Evolutionary conservation across 371 early-diverging fungal species (phyloP), one percentile per base, ranked within the genome.

Genomic region (Mucor saturninus): DNA sequence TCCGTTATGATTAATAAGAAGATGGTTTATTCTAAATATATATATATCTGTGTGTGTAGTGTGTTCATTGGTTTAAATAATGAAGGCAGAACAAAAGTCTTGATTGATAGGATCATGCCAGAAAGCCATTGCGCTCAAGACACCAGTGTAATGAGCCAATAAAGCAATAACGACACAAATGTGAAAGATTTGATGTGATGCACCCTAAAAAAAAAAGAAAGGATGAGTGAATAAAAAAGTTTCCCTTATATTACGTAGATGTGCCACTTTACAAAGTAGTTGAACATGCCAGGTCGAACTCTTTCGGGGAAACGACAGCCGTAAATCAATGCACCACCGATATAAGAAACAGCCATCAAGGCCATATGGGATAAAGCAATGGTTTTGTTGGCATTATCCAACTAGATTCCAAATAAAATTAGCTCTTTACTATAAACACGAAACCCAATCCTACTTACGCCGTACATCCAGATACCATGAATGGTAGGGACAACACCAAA

Each of bases 171-270:
- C 79, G 1, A 96, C 96, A 59, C 89, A 87, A 2, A 91, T 38
- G 62, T 97, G 97, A 62, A 94, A 96, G 53, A 97, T 94, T 76
- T 95, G 96, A 74, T 97, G 97, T 32, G 94, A 94, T 4, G 92
- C 84, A 50, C 74, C 74, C 88, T 88, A 70, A 3, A 51, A 40
- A 26, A 30, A 50, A 13, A 38, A 13, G 14, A 13, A 3, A 39
- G 15, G 3, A 48, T 9, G 21, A 29, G 11, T 13, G 5, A 5
- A 43, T 9, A 43, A 11, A 43, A 13, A 14, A 11, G 21, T 21
- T 21, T 21, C 21, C 21, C 21, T 21, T 21, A 21, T 21, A 21
- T 9, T 43, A 28, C 28, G 21, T 48, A 21, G 49, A 48, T 35
- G 26, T 28, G 42, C 11, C 7, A 71, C 89, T 76, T 21, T 74